Base-by-base conservation (phyloP, 352 stramenopile species). In the Phytophthora rubi region DNA sequence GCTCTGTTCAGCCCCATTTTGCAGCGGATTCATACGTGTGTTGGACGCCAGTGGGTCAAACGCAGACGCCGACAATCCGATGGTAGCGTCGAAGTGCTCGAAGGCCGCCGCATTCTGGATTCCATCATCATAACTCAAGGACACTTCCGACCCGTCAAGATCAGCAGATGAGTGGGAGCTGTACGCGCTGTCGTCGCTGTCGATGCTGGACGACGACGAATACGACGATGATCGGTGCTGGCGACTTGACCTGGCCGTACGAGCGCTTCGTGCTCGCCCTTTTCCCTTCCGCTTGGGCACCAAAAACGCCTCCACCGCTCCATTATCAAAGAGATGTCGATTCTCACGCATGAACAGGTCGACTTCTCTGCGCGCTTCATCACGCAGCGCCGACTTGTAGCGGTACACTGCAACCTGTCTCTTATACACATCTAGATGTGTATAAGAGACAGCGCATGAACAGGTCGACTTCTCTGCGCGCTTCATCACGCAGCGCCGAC, bases 71-170 rank as follows among this genome's bases (percentile, higher is more conserved):
- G 81, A 82, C 16, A 91, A 62, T 4, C 81, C 83, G 28, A 89
- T 89, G 0, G 79, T 78, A 16, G 79, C 76, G 52, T 89, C 79
- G 73, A 89, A 91, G 33, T 88, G 79, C 68, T 85, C 71, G 53
- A 81, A 85, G 16, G 78, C 77, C 9, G 67, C 81, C 16, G 77
- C 77, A 56, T 89, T 86, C 44, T 87, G 62, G 16, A 72, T 64
- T 12, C 75, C 76, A 53, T 88, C 70, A 10, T 74, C 61, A 47
- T 69, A 75, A 13, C 53, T 73, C 15, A 65, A 4, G 23, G 68
- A 65, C 58, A 13, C 35, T n/a, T 66, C 53, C 0, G 59, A 79
- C 12, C 33, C 44, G 7, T 65, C 59, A 53, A 45, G 53, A 30
- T 47, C 47, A 2, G 53, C 32, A 1, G 67, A 79, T 8, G 62